Conservation (phyloP, 2,329 filamentous ascomycete genomes). For the Blastomyces emzantsi region DNA sequence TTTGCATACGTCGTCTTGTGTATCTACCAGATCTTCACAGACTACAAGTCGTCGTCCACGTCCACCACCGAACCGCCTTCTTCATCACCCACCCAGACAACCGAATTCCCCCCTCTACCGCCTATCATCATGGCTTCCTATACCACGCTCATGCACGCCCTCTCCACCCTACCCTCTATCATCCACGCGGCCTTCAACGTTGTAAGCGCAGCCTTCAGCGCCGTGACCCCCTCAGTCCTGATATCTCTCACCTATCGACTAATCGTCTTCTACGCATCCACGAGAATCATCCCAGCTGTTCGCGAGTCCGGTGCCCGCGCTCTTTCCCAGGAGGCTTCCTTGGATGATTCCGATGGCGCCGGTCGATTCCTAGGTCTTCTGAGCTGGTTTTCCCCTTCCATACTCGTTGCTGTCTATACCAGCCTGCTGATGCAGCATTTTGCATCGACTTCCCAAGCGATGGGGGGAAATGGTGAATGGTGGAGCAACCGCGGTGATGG, state of each 20-base stretch:
- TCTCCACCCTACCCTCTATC: slow-evolving; percentile 73
- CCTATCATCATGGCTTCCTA: slow-evolving; percentile 99
- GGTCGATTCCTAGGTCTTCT: slow-evolving; percentile 72
- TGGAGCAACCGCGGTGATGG: slow-evolving; percentile 81
- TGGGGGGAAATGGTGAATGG: slow-evolving; percentile 59
- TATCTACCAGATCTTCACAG: slow-evolving; percentile 98
- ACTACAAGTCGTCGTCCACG: slow-evolving; percentile 80
- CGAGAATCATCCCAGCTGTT: slow-evolving; percentile 89
- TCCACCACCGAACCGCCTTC: slow-evolving; percentile 48
- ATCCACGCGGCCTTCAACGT: slow-evolving; percentile 78
- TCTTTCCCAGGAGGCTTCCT: slow-evolving; percentile 71
- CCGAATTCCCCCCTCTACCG: slow-evolving; percentile 86
- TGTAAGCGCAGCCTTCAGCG: slow-evolving; percentile 84
- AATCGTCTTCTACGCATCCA: slow-evolving; percentile 90
- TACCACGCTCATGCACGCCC: slow-evolving; percentile 74
- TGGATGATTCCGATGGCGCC: slow-evolving; percentile 78
- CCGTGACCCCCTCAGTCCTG: slow-evolving; percentile 90
- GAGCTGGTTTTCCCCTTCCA: slow-evolving; percentile 90
- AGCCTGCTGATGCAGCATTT: slow-evolving; percentile 95
- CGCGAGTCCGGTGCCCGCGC: slow-evolving; percentile 76
- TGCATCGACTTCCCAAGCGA: slow-evolving; percentile 54
- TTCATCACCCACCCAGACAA: slow-evolving; percentile 47
- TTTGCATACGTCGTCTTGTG: slow-evolving; percentile 98
- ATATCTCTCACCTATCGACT: slow-evolving; percentile 91
- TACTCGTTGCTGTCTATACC: slow-evolving; percentile 92